A percentile compares a stretch with the other conserved stretches of the same genome.
Conservation (phyloP, 768 basidiomycete species). For the Boletus fagicola region DNA sequence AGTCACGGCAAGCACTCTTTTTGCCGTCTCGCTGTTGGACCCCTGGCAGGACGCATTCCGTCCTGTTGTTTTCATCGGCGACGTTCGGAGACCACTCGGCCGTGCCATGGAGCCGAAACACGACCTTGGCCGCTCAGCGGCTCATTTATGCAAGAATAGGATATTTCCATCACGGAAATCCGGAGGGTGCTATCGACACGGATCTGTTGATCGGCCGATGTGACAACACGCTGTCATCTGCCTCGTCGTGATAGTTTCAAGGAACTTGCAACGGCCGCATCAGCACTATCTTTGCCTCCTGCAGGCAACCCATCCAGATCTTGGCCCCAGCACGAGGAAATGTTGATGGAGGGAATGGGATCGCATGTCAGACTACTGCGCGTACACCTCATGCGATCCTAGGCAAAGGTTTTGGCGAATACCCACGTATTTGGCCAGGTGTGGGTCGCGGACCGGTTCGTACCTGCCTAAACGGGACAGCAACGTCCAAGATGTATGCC, state of each 20-base stretch:
- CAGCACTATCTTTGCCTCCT: background rate
- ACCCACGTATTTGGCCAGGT: background rate
- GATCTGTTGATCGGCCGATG: background rate
- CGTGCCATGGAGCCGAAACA: background rate
- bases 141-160: background rate
- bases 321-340: background rate
- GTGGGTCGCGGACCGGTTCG: background rate
- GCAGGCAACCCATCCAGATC: background rate
- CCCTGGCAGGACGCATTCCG: too few relatives aligned
- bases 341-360: background rate
- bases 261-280: background rate
- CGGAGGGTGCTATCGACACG: background rate
- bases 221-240: background rate
- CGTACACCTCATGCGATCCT: conserved; percentile 9
- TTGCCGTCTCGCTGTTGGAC: background rate
- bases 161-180: background rate
- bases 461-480: background rate
- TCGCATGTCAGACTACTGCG: background rate
- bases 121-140: background rate
- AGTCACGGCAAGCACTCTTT: background rate
- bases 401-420: background rate
- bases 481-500: background rate
- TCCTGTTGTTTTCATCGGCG: too few relatives aligned
- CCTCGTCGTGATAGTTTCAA: background rate
- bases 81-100: too few relatives aligned